phyloP scores from a whole-genome alignment of 306 rosid species.

The Dalbergia cultrata region DNA sequence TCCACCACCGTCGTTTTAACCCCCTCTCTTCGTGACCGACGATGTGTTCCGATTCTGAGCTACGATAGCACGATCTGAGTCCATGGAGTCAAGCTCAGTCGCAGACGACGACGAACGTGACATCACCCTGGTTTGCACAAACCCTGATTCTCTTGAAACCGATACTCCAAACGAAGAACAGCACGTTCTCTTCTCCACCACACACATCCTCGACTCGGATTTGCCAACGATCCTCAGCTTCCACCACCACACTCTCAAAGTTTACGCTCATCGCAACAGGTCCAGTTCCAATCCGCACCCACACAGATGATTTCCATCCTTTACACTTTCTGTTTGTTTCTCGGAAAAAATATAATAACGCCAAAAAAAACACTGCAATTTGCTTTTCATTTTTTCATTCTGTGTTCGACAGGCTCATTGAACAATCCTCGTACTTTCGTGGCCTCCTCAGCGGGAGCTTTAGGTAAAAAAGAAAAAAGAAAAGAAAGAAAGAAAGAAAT shows the following conservation, averaged over 20 bases:
- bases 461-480: conserved; percentile 53
- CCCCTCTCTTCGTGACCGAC: neutral
- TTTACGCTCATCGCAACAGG: conserved; percentile 66
- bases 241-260: conserved; percentile 44
- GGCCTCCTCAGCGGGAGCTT: conserved; percentile 77
- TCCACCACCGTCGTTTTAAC: neutral
- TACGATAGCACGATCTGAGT: neutral
- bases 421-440: conserved; percentile 69
- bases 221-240: conserved; percentile 50
- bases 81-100: conserved; percentile 60
- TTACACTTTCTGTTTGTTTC: conserved; percentile 17
- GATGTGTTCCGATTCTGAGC: neutral
- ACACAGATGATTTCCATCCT: too few species aligned
- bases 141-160: conserved; percentile 42
- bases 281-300: neutral
- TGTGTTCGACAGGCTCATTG: conserved; percentile 58
- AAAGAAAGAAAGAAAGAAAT: too few species aligned
- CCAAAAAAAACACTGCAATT: neutral
- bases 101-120: conserved; percentile 57
- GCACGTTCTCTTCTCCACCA: conserved; percentile 50
- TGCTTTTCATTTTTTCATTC: conserved; percentile 20
- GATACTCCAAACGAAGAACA: conserved; percentile 12
- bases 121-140: conserved; percentile 53
- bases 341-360: neutral
- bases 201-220: conserved; percentile 63